Evolutionary conservation across 2,329 filamentous ascomycete species (phyloP).

Genomic region (Trichoderma oligosporum): DNA sequence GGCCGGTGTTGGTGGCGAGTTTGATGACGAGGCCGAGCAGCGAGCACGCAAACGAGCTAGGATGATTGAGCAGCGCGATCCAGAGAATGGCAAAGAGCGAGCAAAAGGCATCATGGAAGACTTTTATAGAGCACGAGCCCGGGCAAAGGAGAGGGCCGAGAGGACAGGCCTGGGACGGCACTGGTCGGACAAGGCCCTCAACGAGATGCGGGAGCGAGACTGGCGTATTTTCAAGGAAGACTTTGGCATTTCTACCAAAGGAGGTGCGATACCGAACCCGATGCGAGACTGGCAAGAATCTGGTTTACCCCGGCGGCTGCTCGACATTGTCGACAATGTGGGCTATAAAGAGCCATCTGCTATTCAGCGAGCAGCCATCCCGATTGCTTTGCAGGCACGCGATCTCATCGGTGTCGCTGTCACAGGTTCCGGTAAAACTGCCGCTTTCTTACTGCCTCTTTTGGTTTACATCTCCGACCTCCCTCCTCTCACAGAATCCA

Average conservation of each 20-base stretch:
- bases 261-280: conserved; percentile 85
- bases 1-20: conserved; percentile 49
- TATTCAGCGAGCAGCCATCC: conserved; percentile 91
- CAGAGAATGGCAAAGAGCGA: conserved; percentile 69
- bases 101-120: conserved; percentile 81
- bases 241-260: conserved; percentile 94
- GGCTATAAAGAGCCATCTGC: conserved; percentile 90
- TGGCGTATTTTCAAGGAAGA: conserved; percentile 99
- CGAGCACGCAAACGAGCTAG: conserved; percentile 57
- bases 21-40: conserved; percentile 53
- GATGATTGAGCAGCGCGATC: conserved; percentile 70
- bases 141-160: conserved; percentile 67
- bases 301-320: conserved; percentile 67
- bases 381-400: conserved; percentile 85
- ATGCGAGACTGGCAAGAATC: conserved; percentile 96
- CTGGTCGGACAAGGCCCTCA: conserved; percentile 89
- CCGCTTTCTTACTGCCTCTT: conserved; percentile 85
- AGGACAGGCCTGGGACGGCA: conserved; percentile 81
- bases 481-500: conserved; percentile 76
- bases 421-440: conserved; percentile 97
- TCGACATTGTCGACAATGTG: conserved; percentile 77
- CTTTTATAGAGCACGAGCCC: conserved; percentile 58
- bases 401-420: conserved; percentile 98
- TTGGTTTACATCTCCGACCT: conserved; percentile 92
- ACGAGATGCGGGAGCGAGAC: conserved; percentile 94